Evolutionary conservation across 1,284 basidiomycete species (phyloP).

Genomic region (Flammula alnicola): DNA sequence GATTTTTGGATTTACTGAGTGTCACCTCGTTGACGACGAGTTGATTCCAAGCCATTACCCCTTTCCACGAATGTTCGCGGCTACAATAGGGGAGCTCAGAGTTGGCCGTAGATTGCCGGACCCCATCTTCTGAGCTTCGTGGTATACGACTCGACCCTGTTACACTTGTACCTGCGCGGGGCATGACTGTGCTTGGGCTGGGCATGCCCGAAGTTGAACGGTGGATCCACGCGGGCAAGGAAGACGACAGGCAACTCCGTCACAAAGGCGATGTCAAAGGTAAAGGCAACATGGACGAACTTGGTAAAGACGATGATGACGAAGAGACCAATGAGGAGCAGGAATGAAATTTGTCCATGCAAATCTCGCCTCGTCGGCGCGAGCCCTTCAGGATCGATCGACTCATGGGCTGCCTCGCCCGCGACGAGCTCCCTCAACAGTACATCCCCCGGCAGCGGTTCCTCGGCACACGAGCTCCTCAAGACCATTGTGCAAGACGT

Average conservation of each 20-base stretch:
- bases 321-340: conserved; percentile 30
- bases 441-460: conserved; percentile 15
- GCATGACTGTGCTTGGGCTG: conserved; percentile 43
- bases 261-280: conserved; percentile 32
- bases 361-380: conserved; percentile 61
- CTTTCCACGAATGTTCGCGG: conserved; percentile 47
- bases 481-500: conserved; percentile 67
- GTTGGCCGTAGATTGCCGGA: too few species aligned
- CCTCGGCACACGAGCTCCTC: conserved; percentile 63
- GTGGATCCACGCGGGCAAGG: conserved; percentile 47
- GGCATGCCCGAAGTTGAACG: conserved; percentile 54
- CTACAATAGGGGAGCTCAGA: too few species aligned
- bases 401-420: conserved; percentile 24
- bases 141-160: conserved; percentile 40
- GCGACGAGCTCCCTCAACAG: conserved; percentile 1
- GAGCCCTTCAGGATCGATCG: conserved; percentile 16
- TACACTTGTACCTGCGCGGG: conserved; percentile 42
- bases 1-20: too few species aligned
- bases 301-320: conserved; percentile 29
- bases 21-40: too few species aligned
- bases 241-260: conserved; percentile 24
- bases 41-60: conserved; percentile 1
- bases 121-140: conserved; percentile 59
- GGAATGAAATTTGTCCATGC: conserved; percentile 50
- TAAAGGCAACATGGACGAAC: too few species aligned